Base-by-base conservation (phyloP, 306 rosid genomes). In the Nissolia schottii region DNA sequence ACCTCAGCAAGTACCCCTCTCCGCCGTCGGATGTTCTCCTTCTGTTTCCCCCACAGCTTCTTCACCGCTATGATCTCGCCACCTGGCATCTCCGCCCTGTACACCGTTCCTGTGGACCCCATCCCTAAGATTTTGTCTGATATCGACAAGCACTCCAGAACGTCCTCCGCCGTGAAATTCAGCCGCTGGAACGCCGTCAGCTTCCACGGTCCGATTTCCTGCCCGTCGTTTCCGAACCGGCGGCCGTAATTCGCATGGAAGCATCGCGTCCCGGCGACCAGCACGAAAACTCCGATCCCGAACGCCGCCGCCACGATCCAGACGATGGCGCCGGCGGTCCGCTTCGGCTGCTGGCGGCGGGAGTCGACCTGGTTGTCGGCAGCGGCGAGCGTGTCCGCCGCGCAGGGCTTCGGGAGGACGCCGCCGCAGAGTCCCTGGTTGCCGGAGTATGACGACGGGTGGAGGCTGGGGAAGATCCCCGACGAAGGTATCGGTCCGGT, bases 1-100 rank as follows among this genome's bases (percentile, higher is more conserved):
- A 94, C 99, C 55, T 94, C 99, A 0, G 99, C 99, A 73, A 91
- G 31, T 20, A 89, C 96, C 49, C 97, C 99, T 86, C 91, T 85
- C 72, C 89, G 56, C 87, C 96, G 86, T 83, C 90, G 16, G 80
- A 89, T 79, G 28, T 81, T 54, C 48, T 81, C 96, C 57, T 94
- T 94, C 2, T 89, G 92, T 7, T 85, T 89, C 0, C 96, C 96
- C 92, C 99, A 87, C 0, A 94, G 75, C 43, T 94, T 89, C 78
- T 94, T 94, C 23, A 94, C 89, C 3, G 99, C 97, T 80, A 94
- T 82, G 86, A 86, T 85, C 75, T 94, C 97, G 43, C 99, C 96
- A 81, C 96, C 87, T 81, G 99, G 91, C 97, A 94, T 86, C 28
- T 91, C 97, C 0, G 94, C 97, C 0, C 82, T 85, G 29, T 89